Evolutionary conservation across 805 yeast species (phyloP), one percentile per base, ranked within the genome.

Genomic region (Wickerhamomyces tratensis): DNA sequence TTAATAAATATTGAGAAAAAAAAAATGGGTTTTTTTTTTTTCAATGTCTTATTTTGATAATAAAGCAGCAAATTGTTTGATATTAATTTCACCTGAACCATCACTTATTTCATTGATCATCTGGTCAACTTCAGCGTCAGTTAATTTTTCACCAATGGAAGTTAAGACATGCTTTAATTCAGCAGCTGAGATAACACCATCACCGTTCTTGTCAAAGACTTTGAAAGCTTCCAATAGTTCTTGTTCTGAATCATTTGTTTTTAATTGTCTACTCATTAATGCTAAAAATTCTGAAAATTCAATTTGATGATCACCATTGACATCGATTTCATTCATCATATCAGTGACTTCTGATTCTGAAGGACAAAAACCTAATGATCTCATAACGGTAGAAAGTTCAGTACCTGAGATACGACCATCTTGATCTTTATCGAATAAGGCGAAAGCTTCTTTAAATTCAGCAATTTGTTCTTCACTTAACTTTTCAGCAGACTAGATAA

Each of bases 321-420:
- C 82, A 64, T 93, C 98, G 42, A 93, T 95, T 67, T 93, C 98
- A 63, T 91, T 91, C 72, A 93, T 86, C 83, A 93, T 80, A 62
- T 93, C 98, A 43, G 93, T 85, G 56, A 93, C 82, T 65, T 93
- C 98, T 51, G 88, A 80, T 65, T 93, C 98, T 40, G 95, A 81
- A 34, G 98, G 98, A 58, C 91, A 91, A 65, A 88, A 93, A 41
- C 98, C 98, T 59, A 93, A 73, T n/a, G 97, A 86, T 69, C 98
- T 83, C 98, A 93, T 93, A 41, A 93, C 98, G 5, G 96, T 88
- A 50, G 98, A 97, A 53, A 93, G 74, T 68, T 93, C 98, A 58
- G 86, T 77, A 54, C 96, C 86, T 45, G 96, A 87, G 70, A 93
- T 93, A 60, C 87, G 86, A 9, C 98, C 98, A 65, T 89, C 97